Percentiles rank a stretch among this genome's conserved stretches.
Conservation (phyloP, 2,329 filamentous ascomycete species). For the Lomentospora prolificans region DNA sequence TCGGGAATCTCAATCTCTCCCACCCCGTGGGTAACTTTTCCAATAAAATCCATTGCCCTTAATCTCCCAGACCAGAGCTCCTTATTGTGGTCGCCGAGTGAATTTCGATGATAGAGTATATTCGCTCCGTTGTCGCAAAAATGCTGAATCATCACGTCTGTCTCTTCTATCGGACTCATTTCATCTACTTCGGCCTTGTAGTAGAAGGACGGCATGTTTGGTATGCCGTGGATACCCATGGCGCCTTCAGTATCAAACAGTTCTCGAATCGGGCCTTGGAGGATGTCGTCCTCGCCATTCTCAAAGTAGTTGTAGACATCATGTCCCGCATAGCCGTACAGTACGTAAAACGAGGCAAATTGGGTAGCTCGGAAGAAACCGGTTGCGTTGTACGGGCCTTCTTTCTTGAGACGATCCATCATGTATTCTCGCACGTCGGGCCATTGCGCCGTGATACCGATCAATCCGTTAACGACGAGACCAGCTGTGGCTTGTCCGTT, state of each 20-base stretch:
- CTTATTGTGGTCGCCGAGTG: slow-evolving; percentile 25
- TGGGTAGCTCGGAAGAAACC: not conserved
- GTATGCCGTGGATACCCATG: slow-evolving; percentile 27
- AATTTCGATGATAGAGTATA: slow-evolving; percentile 33
- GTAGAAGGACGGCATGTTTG: slow-evolving; percentile 34
- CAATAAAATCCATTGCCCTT: slow-evolving; percentile 1
- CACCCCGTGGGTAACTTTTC: not conserved
- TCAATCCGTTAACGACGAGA: slow-evolving; percentile 7
- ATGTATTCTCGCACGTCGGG: not conserved
- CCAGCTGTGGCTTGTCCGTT: slow-evolving; percentile 19
- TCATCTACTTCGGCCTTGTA: slow-evolving; percentile 39
- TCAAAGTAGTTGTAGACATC: slow-evolving; percentile 17
- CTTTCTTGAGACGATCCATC: not conserved
- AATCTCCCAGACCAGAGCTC: not conserved
- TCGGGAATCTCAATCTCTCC: slow-evolving; percentile 2
- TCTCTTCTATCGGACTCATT: slow-evolving; percentile 28
- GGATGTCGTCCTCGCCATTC: slow-evolving; percentile 15
- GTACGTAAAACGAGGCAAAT: not conserved
- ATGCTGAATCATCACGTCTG: slow-evolving; percentile 27
- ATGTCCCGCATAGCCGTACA: slow-evolving; percentile 13
- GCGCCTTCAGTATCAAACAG: slow-evolving; percentile 19
- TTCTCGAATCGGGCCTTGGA: slow-evolving; percentile 11
- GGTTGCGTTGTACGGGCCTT: not conserved
- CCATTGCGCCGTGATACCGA: not conserved
- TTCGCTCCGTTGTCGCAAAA: slow-evolving; percentile 30